phyloP scores from a whole-genome alignment of 1,284 basidiomycete genomes.

The Butyriboletus appendiculatus region DNA sequence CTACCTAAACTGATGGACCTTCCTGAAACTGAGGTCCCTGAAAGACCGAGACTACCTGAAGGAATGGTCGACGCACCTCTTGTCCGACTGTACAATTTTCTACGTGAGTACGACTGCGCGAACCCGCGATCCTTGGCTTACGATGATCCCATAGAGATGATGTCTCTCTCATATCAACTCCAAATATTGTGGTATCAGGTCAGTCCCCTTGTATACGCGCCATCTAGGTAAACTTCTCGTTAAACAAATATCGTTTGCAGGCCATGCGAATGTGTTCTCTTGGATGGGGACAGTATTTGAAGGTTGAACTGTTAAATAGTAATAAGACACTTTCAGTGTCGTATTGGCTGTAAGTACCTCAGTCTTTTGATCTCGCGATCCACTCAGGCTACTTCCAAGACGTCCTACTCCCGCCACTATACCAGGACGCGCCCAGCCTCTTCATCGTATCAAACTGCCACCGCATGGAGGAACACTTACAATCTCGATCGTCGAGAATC shows the following conservation, averaged over 20 bases:
- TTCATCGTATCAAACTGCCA: slow-evolving; percentile 50
- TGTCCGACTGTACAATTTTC: slow-evolving; percentile 75
- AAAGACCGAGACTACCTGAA: slow-evolving; percentile 55
- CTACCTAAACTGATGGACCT: slow-evolving; percentile 41
- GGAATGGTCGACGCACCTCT: slow-evolving; percentile 74
- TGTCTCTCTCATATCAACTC: slow-evolving; percentile 82
- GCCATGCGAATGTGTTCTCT: slow-evolving; percentile 71
- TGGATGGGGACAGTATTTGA: slow-evolving; percentile 75
- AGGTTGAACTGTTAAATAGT: slow-evolving; percentile 61
- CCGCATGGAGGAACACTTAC: slow-evolving; percentile 55
- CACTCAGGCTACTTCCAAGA: slow-evolving; percentile 33
- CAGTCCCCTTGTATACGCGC: slow-evolving; percentile 12
- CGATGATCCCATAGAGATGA: slow-evolving; percentile 58
- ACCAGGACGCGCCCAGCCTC: slow-evolving; percentile 34
- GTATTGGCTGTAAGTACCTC: slow-evolving; percentile 71
- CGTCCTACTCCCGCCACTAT: slow-evolving; percentile 44
- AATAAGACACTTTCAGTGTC: slow-evolving; percentile 64
- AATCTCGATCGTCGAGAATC: slow-evolving; percentile 48
- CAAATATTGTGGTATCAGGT: slow-evolving; percentile 83
- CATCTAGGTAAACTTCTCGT: not conserved
- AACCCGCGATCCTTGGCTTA: slow-evolving; percentile 4
- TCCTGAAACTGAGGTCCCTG: slow-evolving; percentile 47
- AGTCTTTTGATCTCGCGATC: not conserved
- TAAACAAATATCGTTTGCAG: slow-evolving; percentile 37
- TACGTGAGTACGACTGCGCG: slow-evolving; percentile 54